A percentile compares a stretch with the other conserved stretches of the same genome.
Evolutionary conservation across 2,329 filamentous ascomycete genomes (phyloP).

Genomic region (Scedosporium aurantiacum): DNA sequence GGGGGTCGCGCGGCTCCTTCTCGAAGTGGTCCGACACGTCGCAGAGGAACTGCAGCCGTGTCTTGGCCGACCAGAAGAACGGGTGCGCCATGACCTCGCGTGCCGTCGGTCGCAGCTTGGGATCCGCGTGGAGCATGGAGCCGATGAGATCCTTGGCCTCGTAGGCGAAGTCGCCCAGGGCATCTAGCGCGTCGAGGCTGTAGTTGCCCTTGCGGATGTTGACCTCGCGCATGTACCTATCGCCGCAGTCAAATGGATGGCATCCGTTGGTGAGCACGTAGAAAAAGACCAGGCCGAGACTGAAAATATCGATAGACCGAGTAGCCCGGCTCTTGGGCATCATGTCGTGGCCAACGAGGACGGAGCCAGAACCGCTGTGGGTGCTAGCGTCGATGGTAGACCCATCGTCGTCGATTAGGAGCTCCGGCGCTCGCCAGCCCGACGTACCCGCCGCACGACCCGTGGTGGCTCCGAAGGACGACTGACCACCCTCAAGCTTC

Average conservation of each 20-base stretch:
- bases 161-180: slow-evolving; percentile 70
- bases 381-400: slow-evolving; percentile 39
- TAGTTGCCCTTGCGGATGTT: slow-evolving; percentile 90
- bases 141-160: slow-evolving; percentile 81
- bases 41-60: slow-evolving; percentile 84
- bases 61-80: slow-evolving; percentile 91
- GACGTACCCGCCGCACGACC: slow-evolving; percentile 87
- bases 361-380: slow-evolving; percentile 50
- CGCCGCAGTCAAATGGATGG: slow-evolving; percentile 90
- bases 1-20: slow-evolving; percentile 76
- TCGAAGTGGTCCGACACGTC: slow-evolving; percentile 96
- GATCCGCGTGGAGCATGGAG: slow-evolving; percentile 57
- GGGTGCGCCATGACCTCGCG: slow-evolving; percentile 79
- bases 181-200: slow-evolving; percentile 58
- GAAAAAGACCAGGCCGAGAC: slow-evolving; percentile 93
- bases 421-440: slow-evolving; percentile 91
- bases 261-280: slow-evolving; percentile 90
- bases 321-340: slow-evolving; percentile 70
- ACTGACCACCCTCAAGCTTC: slow-evolving; percentile 88
- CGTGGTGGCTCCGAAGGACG: slow-evolving; percentile 88
- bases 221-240: slow-evolving; percentile 89
- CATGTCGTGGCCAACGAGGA: slow-evolving; percentile 45
- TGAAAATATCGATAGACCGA: slow-evolving; percentile 94
- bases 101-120: slow-evolving; percentile 55
- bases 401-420: slow-evolving; percentile 70